A percentile compares a stretch with the other conserved stretches of the same genome.
Conservation (phyloP, 495 filamentous ascomycete genomes). For the Xylaria telfairii region DNA sequence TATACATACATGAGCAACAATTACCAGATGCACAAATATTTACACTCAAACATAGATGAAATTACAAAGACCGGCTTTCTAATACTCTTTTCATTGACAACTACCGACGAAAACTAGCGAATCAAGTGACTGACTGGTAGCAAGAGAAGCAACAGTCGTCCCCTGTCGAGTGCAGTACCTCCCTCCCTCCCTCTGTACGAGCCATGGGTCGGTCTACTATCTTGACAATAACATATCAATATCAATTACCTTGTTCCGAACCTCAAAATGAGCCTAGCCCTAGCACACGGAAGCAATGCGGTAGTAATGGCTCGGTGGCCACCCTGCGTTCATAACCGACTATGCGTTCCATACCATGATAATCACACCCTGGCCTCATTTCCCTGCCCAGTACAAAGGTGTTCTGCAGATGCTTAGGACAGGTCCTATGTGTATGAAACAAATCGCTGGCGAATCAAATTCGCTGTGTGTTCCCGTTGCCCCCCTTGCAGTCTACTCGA, state of each 20-base stretch:
- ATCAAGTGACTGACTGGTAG: background rate
- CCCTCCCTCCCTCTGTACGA: background rate
- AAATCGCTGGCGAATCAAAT: conserved; percentile 19
- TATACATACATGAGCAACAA: background rate
- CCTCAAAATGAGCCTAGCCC: background rate
- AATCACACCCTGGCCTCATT: background rate
- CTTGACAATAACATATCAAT: background rate
- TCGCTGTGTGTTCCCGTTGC: conserved; percentile 5
- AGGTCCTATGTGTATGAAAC: conserved; percentile 2
- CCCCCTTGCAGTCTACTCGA: background rate
- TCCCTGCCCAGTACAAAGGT: conserved; percentile 1
- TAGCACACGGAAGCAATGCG: background rate
- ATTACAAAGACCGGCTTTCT: background rate
- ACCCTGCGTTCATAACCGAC: background rate
- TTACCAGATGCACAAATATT: background rate
- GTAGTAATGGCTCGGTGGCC: background rate
- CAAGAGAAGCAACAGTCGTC: background rate
- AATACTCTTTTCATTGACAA: conserved; percentile 5
- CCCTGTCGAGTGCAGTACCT: background rate
- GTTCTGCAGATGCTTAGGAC: conserved; percentile 4
- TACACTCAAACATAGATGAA: background rate
- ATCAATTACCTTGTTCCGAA: background rate
- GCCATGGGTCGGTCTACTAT: conserved; percentile 2
- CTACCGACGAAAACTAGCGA: background rate
- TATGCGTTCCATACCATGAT: background rate